phyloP scores from a whole-genome alignment of 1,139 yeast genomes.

The Geotrichum reessii region DNA sequence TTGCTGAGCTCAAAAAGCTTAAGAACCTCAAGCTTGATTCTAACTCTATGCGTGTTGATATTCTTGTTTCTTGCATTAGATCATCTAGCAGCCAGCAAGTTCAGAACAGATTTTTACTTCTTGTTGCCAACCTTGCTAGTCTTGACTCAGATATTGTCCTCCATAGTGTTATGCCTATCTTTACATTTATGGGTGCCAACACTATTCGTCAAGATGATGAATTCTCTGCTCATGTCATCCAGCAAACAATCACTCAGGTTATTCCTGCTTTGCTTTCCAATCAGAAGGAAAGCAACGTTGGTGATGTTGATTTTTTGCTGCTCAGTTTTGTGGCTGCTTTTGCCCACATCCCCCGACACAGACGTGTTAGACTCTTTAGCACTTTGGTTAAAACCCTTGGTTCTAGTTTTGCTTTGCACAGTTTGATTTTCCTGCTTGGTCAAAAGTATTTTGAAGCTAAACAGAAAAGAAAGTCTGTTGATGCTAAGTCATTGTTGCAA shows the following conservation, averaged over 20 bases:
- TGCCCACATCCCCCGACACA: constrained; percentile 92
- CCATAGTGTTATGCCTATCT: constrained; percentile 97
- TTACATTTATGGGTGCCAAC: constrained; percentile 98
- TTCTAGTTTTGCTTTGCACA: constrained; percentile 56
- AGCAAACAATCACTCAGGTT: constrained; percentile 83
- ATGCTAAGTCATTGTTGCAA: constrained; percentile 60
- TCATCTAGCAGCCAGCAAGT: constrained; percentile 89
- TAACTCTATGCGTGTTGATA: constrained; percentile 76
- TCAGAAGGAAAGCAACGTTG: constrained; percentile 46
- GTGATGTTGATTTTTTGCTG: constrained; percentile 75
- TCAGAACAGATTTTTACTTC: constrained; percentile 78
- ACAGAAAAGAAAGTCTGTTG: constrained; percentile 54
- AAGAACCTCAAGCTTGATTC: constrained; percentile 46
- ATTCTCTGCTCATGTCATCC: constrained; percentile 85
- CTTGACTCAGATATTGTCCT: constrained; percentile 85
- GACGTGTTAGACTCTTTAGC: constrained; percentile 79
- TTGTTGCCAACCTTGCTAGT: constrained; percentile 81
- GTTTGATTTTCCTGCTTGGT: constrained; percentile 71
- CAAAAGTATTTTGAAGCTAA: constrained; percentile 61
- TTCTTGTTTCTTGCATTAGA: constrained; percentile 84
- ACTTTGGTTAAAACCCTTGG: constrained; percentile 76
- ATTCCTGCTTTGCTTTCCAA: constrained; percentile 81
- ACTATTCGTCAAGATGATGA: constrained; percentile 96
- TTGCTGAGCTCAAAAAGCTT: constrained; percentile 39
- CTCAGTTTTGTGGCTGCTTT: constrained; percentile 90